A percentile compares a stretch with the other conserved stretches of the same genome.
Evolutionary conservation across 805 yeast species (phyloP).

Genomic region (Clavispora fructus): DNA sequence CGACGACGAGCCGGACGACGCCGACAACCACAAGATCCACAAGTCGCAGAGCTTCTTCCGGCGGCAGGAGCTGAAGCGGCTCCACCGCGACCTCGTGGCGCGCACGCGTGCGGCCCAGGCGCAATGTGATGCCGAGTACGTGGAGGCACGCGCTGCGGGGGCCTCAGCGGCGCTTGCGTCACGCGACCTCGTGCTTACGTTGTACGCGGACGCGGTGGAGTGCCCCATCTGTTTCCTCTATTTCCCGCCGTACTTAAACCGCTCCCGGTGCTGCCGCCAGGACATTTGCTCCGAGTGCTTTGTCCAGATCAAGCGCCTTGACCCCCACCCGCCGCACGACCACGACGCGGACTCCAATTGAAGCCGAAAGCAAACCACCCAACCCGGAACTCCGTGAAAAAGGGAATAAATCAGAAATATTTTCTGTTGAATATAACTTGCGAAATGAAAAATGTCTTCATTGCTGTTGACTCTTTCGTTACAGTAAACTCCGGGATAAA

Average conservation of each 20-base stretch:
- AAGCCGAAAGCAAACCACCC: too few relatives aligned
- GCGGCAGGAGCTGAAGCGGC: slow-evolving; percentile 46
- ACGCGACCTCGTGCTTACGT: slow-evolving; percentile 43
- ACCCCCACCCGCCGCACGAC: slow-evolving; percentile 92
- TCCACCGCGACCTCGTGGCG: slow-evolving; percentile 34
- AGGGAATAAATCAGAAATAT: too few relatives aligned
- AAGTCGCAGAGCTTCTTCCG: slow-evolving; percentile 41
- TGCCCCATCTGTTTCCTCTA: slow-evolving; percentile 93
- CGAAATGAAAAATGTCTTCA: too few relatives aligned
- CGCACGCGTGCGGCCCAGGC: slow-evolving; percentile 25
- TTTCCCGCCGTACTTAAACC: slow-evolving; percentile 73
- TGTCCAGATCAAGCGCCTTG: slow-evolving; percentile 87
- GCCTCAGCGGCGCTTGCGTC: slow-evolving; percentile 25
- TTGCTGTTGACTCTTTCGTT: too few relatives aligned
- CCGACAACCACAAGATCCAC: slow-evolving; percentile 54
- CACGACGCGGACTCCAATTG: slow-evolving; percentile 26
- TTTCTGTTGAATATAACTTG: too few relatives aligned
- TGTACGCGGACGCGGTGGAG: slow-evolving; percentile 69
- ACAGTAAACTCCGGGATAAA: too few relatives aligned
- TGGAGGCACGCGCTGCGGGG: slow-evolving; percentile 17
- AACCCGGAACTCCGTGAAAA: too few relatives aligned
- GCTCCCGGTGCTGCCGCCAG: slow-evolving; percentile 84
- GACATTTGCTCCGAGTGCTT: slow-evolving; percentile 95
- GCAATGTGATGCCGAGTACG: slow-evolving; percentile 32
- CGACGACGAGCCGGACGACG: slow-evolving; percentile 54